Evolutionary conservation across 805 yeast species (phyloP).

Genomic region (Pichia thaimueangensis): DNA sequence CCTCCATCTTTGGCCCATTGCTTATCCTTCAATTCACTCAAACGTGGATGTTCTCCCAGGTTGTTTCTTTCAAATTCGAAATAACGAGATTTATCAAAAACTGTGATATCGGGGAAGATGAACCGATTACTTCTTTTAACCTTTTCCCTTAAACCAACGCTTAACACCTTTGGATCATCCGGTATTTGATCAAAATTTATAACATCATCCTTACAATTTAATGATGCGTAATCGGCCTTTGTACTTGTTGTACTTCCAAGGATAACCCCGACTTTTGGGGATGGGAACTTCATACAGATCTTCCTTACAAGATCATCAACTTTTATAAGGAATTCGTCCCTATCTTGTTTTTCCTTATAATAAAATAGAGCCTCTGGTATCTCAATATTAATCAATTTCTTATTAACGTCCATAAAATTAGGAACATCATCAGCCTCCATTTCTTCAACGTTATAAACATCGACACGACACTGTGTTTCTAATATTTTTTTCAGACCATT

Average conservation of each 20-base stretch:
- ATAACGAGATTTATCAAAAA: constrained; percentile 41
- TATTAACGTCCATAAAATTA: constrained; percentile 54
- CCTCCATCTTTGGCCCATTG: constrained; percentile 26
- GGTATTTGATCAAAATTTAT: constrained; percentile 27
- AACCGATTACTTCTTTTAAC: constrained; percentile 26
- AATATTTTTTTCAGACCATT: constrained; percentile 37
- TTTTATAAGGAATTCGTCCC: constrained; percentile 15
- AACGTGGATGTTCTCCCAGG: constrained; percentile 27
- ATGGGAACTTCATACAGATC: constrained; percentile 61
- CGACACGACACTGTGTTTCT: constrained; percentile 47
- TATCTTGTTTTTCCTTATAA: constrained; percentile 37
- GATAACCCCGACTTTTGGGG: constrained; percentile 62
- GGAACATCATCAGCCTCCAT: constrained; percentile 41
- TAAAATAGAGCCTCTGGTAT: constrained; percentile 42
- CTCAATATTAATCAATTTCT: constrained; percentile 55
- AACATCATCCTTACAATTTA: constrained; percentile 11
- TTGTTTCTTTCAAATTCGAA: constrained; percentile 52
- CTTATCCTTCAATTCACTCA: constrained; percentile 24
- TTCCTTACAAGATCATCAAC: constrained; percentile 39
- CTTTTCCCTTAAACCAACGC: constrained; percentile 27
- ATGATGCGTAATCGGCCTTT: constrained; percentile 18
- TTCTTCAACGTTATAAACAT: constrained; percentile 32
- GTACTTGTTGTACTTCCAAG: constrained; percentile 39
- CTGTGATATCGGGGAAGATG: constrained; percentile 52
- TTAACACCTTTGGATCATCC: constrained; percentile 25